These are phyloP conservation scores for Hirschioporus abietinus DNA, from an alignment of 768 basidiomycete genomes.

Conservation along the genomic window DNA sequence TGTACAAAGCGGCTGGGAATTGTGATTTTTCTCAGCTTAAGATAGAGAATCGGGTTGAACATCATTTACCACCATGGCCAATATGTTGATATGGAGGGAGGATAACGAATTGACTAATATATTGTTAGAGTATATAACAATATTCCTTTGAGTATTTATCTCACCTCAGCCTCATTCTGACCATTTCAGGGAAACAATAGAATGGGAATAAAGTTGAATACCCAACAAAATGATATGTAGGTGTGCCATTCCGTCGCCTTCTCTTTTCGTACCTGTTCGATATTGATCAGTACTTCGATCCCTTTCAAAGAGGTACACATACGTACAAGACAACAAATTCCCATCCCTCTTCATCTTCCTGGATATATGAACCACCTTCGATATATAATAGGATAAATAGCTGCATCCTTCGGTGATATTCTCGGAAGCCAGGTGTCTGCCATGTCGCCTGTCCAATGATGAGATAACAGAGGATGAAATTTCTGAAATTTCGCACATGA, in stretches of 20 bases:
- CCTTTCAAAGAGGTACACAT: neutral
- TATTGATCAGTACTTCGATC: neutral
- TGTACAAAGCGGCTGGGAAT: slow-evolving; percentile 75
- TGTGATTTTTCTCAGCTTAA: slow-evolving; percentile 1
- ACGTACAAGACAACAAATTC: slow-evolving; percentile 86
- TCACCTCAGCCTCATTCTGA: slow-evolving; percentile 82
- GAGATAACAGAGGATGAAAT: slow-evolving; percentile 3
- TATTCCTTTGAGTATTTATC: slow-evolving; percentile 13
- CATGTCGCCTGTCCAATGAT: slow-evolving; percentile 59
- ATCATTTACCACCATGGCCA: slow-evolving; percentile 76
- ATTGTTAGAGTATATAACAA: too few species aligned
- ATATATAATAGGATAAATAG: slow-evolving; percentile 92
- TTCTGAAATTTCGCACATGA: slow-evolving; percentile 53
- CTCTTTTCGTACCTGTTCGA: slow-evolving; percentile 75
- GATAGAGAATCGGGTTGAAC: neutral
- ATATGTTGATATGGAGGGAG: slow-evolving; percentile 83
- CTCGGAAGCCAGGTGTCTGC: slow-evolving; percentile 80
- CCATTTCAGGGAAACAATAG: slow-evolving; percentile 90
- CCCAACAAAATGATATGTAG: slow-evolving; percentile 87
- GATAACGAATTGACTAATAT: slow-evolving; percentile 84
- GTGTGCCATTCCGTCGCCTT: slow-evolving; percentile 44
- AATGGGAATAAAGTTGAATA: slow-evolving; percentile 95
- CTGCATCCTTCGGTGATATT: slow-evolving; percentile 91
- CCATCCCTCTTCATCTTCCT: slow-evolving; percentile 91
- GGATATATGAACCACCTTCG: slow-evolving; percentile 92